phyloP scores from a whole-genome alignment of 371 early-diverging fungal species.

The Rhizopus stolonifer region DNA sequence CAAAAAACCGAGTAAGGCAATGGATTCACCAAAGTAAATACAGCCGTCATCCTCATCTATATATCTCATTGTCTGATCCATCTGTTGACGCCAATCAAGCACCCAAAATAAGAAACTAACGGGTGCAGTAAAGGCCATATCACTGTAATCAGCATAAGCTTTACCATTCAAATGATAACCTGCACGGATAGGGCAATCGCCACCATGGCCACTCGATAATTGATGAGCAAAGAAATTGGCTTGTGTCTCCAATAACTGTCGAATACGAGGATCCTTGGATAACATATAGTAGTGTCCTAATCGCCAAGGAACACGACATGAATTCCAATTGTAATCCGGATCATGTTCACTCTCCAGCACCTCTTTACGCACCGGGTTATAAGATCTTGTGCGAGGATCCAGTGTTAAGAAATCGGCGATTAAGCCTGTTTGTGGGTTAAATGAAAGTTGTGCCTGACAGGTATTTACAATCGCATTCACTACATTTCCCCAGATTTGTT shows the following conservation, averaged over 20 bases:
- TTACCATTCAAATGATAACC: constrained; percentile 60
- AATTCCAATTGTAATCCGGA: constrained; percentile 55
- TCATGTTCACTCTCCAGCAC: constrained; percentile 56
- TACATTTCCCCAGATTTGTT: constrained; percentile 53
- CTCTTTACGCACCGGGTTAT: constrained; percentile 46
- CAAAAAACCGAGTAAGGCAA: constrained; percentile 57
- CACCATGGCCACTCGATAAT: constrained; percentile 28
- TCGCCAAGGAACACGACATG: constrained; percentile 63
- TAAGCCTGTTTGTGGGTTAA: constrained; percentile 58
- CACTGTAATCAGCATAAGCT: constrained; percentile 52
- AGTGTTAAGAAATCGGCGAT: constrained; percentile 59
- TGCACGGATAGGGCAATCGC: constrained; percentile 50
- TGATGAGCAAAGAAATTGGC: constrained; percentile 60
- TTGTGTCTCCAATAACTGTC: constrained; percentile 49
- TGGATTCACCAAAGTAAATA: constrained; percentile 67
- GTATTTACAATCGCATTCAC: constrained; percentile 50
- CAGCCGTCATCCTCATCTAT: constrained; percentile 40
- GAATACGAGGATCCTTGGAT: constrained; percentile 53
- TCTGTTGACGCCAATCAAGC: constrained; percentile 48
- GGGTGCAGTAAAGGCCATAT: constrained; percentile 65
- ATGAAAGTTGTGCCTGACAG: constrained; percentile 35
- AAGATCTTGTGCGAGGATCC: constrained; percentile 26
- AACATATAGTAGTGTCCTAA: constrained; percentile 60
- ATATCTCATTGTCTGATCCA: constrained; percentile 42
- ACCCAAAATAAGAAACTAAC: constrained; percentile 60